phyloP scores from a whole-genome alignment of 805 yeast species.

The Zygosaccharomyces gambellarensis region DNA sequence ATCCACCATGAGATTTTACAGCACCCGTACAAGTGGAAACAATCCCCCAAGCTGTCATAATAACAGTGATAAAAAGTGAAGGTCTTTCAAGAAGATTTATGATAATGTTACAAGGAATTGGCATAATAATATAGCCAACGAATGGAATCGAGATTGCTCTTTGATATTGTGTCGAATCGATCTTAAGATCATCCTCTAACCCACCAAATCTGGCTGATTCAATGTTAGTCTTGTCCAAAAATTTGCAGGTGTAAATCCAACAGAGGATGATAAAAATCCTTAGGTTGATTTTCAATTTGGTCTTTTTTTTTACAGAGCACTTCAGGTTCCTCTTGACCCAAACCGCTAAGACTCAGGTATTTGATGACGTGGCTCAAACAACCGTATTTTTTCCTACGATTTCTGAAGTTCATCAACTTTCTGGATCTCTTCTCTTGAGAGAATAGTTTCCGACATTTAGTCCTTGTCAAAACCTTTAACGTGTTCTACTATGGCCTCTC shows the following conservation, averaged over 20 bases:
- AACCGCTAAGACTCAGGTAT: no score
- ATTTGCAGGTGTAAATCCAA: no score
- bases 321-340: not conserved
- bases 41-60: conserved; percentile 36
- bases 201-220: conserved; percentile 49
- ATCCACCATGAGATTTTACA: no score
- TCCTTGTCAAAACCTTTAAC: no score
- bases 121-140: conserved; percentile 43
- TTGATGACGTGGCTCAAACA: no score
- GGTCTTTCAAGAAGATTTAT: conserved; percentile 47
- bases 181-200: conserved; percentile 42
- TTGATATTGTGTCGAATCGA: conserved; percentile 43
- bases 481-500: no score
- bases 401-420: no score
- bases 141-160: conserved; percentile 48
- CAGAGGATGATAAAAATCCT: conserved; percentile 47
- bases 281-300: conserved; percentile 45
- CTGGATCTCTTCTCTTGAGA: no score
- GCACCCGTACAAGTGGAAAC: conserved; percentile 36
- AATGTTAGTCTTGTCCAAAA: conserved; percentile 11
- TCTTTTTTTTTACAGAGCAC: conserved; percentile 25
- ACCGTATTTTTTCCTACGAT: no score
- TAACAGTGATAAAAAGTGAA: conserved; percentile 43
- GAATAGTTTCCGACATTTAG: no score
- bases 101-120: conserved; percentile 44